Evolutionary conservation across 352 stramenopile genomes (phyloP).

Genomic region (Pythium angustatum): DNA sequence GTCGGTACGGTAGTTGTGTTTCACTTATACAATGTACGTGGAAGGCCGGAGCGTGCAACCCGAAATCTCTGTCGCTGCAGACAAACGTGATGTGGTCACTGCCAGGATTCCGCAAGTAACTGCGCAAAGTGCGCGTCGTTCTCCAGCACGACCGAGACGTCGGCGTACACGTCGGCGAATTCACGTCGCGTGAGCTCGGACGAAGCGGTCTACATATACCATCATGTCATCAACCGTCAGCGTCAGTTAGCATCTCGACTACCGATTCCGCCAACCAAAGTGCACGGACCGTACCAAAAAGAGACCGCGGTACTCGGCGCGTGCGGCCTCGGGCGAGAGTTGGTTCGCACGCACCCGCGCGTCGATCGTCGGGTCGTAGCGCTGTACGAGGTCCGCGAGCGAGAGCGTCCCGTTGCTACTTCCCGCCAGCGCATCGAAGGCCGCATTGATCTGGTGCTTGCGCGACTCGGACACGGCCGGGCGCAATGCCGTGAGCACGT

Average conservation of each 20-base stretch:
- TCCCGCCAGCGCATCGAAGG: conserved; percentile 49
- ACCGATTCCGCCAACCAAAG: neutral
- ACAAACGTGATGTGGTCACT: no score
- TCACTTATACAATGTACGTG: no score
- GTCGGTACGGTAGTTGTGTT: neutral
- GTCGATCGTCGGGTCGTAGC: conserved; percentile 67
- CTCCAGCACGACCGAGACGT: conserved; percentile 62
- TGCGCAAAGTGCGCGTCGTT: conserved; percentile 67
- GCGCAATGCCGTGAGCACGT: conserved; percentile 50
- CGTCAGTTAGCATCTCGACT: no score
- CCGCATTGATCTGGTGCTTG: conserved; percentile 37
- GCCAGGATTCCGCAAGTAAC: conserved; percentile 72
- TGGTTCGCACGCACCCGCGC: conserved; percentile 48
- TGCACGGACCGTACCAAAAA: conserved; percentile 35
- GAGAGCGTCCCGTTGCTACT: conserved; percentile 35
- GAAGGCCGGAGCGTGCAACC: no score
- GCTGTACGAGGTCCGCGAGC: conserved; percentile 37
- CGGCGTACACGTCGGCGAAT: conserved; percentile 74
- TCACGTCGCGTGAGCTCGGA: conserved; percentile 48
- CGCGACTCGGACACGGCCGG: conserved; percentile 36
- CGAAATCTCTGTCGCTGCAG: no score
- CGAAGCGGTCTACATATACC: conserved; percentile 5
- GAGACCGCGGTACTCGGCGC: conserved; percentile 46
- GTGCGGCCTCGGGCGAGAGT: conserved; percentile 37
- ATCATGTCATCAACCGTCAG: neutral